Evolutionary conservation across 768 basidiomycete genomes (phyloP), one percentile per base, ranked within the genome.

Genomic region (Mycena belliarum): DNA sequence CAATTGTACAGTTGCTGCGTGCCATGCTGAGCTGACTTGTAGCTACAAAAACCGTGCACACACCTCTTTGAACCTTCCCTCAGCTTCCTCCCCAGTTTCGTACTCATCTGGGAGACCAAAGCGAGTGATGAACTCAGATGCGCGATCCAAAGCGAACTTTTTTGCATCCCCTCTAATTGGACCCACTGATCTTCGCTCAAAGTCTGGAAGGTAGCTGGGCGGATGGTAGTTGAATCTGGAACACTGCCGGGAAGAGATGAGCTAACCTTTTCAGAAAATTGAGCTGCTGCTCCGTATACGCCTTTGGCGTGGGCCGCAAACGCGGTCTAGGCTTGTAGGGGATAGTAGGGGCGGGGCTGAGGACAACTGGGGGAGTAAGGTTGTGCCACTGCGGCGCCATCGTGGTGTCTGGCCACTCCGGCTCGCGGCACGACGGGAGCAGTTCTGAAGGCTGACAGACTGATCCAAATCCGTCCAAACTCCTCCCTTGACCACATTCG

Each of bases 1-100:
- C 85, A 87, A 64, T 86, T 86, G 73, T 87, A 87, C 55, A 87
- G 84, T 81, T 85, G 84, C 84, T 86, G 72, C 67, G 63, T 53
- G 53, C 35, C 32, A 56, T 35, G 25, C 20, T 23, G 48, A 51
- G 62, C 2, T 15, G 59, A 21, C 68, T 57, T 66, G 49, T 46
- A 49, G 37, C 33, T 35, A 28, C 33, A 28, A 42, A 37, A 38
- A 44, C 49, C 26, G 46, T 16, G 8, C 29, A 68, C 72, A 37
- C 65, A 82, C 85, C 81, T 87, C 85, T 63, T 81, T 82, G 68
- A 86, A 86, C 55, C 82, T 75, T 25, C 81, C 76, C 49, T 86
- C 84, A 6, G 81, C 75, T 61, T 87, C 85, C 63, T 84, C 82
- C 9, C 80, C 75, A 15, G 76, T 75, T 23, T 81, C 73, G 52